A percentile compares a stretch with the other conserved stretches of the same genome.
Evolutionary conservation across 1,139 yeast species (phyloP).

Genomic region (Saccharomyces hybrid): DNA sequence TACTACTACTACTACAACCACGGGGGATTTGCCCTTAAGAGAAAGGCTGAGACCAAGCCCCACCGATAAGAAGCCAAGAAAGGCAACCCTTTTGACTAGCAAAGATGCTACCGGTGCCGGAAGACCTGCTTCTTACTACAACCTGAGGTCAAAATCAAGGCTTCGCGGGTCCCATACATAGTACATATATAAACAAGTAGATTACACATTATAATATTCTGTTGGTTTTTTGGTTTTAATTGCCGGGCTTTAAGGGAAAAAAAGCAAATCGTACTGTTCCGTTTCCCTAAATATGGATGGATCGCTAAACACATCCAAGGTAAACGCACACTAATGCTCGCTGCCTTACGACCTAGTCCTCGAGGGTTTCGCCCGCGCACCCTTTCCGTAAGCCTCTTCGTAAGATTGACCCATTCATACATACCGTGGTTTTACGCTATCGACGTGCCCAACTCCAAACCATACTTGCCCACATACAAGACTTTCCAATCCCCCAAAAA

Average conservation of each 20-base stretch:
- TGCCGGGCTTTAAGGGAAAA: not conserved
- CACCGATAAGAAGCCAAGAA: slow-evolving; percentile 25
- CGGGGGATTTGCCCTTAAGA: slow-evolving; percentile 1
- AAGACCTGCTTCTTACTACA: slow-evolving; percentile 28
- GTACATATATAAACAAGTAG: not conserved
- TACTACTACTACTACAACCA: not conserved
- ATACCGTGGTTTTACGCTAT: slow-evolving; percentile 72
- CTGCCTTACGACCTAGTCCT: not conserved
- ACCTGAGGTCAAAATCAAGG: slow-evolving; percentile 29
- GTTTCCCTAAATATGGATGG: not conserved
- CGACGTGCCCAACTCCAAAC: slow-evolving; percentile 65
- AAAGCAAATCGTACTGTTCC: not conserved
- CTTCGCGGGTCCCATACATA: slow-evolving; percentile 21
- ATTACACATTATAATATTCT: not conserved
- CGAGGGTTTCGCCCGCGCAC: not conserved
- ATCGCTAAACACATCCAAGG: no score
- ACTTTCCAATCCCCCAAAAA: slow-evolving; percentile 43
- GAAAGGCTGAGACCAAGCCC: slow-evolving; percentile 17
- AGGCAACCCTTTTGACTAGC: slow-evolving; percentile 14
- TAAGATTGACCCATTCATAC: slow-evolving; percentile 9
- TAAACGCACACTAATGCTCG: no score
- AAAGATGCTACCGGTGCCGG: slow-evolving; percentile 22
- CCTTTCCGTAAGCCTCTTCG: not conserved
- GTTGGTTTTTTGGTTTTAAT: not conserved
- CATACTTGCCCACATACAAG: slow-evolving; percentile 46